Evolutionary conservation across 371 early-diverging fungal species (phyloP).

Genomic region (Circinella minor): DNA sequence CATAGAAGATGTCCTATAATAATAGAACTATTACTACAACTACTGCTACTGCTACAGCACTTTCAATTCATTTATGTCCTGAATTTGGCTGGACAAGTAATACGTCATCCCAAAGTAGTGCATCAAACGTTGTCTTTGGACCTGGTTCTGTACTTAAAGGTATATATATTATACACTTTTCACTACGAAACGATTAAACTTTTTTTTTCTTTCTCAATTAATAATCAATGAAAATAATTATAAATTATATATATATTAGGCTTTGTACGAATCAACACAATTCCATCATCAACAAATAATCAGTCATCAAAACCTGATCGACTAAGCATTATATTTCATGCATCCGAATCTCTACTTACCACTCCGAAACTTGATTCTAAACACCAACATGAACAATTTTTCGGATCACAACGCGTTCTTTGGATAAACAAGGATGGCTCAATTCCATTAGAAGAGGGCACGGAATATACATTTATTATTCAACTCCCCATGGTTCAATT

Average conservation of each 20-base stretch:
- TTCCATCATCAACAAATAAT: neutral
- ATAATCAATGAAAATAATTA: too few species aligned
- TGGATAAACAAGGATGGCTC: slow-evolving; percentile 32
- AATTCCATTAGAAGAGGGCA: slow-evolving; percentile 17
- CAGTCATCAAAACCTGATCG: slow-evolving; percentile 21
- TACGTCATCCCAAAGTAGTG: neutral
- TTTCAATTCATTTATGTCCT: neutral
- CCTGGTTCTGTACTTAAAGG: slow-evolving; percentile 3
- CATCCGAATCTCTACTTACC: slow-evolving; percentile 24
- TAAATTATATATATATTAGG: neutral
- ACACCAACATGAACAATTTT: slow-evolving; percentile 23
- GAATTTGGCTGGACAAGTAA: neutral
- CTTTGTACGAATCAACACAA: neutral
- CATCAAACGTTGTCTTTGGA: neutral
- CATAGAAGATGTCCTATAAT: too few species aligned
- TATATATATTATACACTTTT: neutral
- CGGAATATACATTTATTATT: slow-evolving; percentile 36
- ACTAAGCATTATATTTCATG: slow-evolving; percentile 36
- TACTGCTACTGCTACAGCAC: neutral
- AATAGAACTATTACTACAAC: too few species aligned
- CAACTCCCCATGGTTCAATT: slow-evolving; percentile 48
- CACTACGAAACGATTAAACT: too few species aligned
- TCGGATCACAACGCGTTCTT: slow-evolving; percentile 35
- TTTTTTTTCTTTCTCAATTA: too few species aligned
- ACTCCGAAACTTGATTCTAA: neutral